phyloP scores from a whole-genome alignment of 768 basidiomycete genomes.

The Lactifluus piperatus region DNA sequence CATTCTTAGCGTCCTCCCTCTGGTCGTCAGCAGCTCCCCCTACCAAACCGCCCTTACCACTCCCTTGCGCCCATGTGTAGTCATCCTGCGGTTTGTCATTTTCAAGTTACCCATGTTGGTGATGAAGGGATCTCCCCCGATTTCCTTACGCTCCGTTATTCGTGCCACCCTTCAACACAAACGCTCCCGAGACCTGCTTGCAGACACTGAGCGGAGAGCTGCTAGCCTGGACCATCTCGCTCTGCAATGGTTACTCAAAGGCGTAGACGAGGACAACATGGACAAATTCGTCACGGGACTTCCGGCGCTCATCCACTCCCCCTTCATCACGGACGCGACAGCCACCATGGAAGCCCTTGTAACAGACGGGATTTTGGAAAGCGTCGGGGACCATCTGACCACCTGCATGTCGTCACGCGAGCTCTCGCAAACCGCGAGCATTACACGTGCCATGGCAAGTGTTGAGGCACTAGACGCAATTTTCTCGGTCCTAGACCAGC shows the following conservation, averaged over 20 bases:
- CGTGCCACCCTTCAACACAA: neutral
- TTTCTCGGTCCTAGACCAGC: neutral
- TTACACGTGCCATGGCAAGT: neutral
- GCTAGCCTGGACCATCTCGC: neutral
- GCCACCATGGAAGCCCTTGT: neutral
- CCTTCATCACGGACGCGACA: neutral
- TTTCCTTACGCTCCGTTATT: neutral
- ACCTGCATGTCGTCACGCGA: neutral
- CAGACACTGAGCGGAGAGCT: neutral
- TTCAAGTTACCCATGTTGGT: neutral
- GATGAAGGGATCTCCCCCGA: neutral
- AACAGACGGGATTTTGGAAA: neutral
- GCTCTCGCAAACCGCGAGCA: neutral
- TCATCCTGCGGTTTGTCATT: neutral
- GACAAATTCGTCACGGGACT: constrained; percentile 2
- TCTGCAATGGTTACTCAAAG: neutral
- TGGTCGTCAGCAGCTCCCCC: constrained; percentile 2
- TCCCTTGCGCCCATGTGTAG: neutral
- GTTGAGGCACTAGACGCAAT: neutral
- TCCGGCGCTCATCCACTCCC: neutral
- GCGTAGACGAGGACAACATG: neutral
- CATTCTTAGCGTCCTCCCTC: neutral
- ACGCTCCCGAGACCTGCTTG: neutral
- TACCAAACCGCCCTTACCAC: constrained; percentile 11
- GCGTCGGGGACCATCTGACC: neutral